Percentiles rank a stretch among this genome's conserved stretches.
Conservation (phyloP, 345 rosid genomes). For the Populus euphratica region DNA sequence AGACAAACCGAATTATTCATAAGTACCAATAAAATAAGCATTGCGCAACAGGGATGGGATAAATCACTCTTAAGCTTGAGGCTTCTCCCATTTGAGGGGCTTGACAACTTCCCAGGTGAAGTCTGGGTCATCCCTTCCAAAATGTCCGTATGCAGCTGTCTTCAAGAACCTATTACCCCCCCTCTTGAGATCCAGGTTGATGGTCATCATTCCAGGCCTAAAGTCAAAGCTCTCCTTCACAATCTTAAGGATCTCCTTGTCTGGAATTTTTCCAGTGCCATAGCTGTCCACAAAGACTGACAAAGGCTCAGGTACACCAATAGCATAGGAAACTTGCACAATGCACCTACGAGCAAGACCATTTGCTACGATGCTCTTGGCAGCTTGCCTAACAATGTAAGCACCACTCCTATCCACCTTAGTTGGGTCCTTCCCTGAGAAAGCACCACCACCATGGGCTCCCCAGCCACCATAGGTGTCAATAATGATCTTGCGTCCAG, state of each 20-base stretch:
- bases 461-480: conserved; percentile 43
- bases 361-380: conserved; percentile 38
- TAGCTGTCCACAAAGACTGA: conserved; percentile 35
- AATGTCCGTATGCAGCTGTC: conserved; percentile 54
- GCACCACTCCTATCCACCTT: conserved; percentile 41
- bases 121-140: conserved; percentile 53
- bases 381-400: conserved; percentile 37
- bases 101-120: conserved; percentile 58
- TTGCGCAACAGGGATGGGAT: not conserved
- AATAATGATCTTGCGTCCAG: conserved; percentile 36
- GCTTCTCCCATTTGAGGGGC: conserved; percentile 41
- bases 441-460: conserved; percentile 40
- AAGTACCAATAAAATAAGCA: conserved; percentile 3
- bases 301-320: conserved; percentile 38
- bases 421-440: conserved; percentile 40
- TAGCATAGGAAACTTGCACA: conserved; percentile 37
- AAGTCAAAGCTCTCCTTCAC: conserved; percentile 39
- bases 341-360: conserved; percentile 39
- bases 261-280: conserved; percentile 37
- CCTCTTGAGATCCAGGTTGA: conserved; percentile 49
- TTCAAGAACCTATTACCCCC: conserved; percentile 54
- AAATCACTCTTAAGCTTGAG: conserved; percentile 22
- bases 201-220: conserved; percentile 54
- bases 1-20: conserved; percentile 27
- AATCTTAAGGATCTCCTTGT: conserved; percentile 32